These are phyloP conservation scores for Notholithocarpus densiflorus DNA, from an alignment of 306 rosid species.

Conservation along the genomic window DNA sequence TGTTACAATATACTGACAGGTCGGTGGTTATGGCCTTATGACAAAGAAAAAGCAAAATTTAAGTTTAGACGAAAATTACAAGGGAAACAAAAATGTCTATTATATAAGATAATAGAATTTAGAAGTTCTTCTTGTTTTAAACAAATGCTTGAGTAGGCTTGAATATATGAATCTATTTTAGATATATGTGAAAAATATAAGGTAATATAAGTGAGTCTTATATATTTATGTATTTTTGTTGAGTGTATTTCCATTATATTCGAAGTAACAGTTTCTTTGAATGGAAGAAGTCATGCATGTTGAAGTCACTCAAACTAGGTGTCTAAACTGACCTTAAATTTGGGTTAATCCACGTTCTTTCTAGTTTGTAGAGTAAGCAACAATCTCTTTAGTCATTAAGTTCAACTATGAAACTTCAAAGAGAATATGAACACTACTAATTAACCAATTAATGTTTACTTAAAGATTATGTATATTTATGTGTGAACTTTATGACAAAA, in stretches of 20 bases:
- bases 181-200: slow-evolving; percentile 27
- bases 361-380: slow-evolving; percentile 40
- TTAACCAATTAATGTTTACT: no score
- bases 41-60: background rate
- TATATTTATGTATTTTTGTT: slow-evolving; percentile 8
- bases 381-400: background rate
- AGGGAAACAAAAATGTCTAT: slow-evolving; percentile 18
- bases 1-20: background rate
- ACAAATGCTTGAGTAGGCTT: slow-evolving; percentile 23
- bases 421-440: background rate
- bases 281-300: slow-evolving; percentile 33
- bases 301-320: slow-evolving; percentile 17
- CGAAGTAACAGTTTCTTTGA: slow-evolving; percentile 39
- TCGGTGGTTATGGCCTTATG: background rate
- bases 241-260: slow-evolving; percentile 22
- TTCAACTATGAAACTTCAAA: background rate
- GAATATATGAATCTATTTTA: slow-evolving; percentile 18
- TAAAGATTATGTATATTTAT: background rate
- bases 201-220: no score
- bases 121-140: background rate
- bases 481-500: background rate
- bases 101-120: no score
- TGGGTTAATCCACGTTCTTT: slow-evolving; percentile 46
- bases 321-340: slow-evolving; percentile 25
- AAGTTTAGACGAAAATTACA: background rate